Conservation (phyloP, 2,329 filamentous ascomycete species). For the Paraconiothyrium brasiliense region DNA sequence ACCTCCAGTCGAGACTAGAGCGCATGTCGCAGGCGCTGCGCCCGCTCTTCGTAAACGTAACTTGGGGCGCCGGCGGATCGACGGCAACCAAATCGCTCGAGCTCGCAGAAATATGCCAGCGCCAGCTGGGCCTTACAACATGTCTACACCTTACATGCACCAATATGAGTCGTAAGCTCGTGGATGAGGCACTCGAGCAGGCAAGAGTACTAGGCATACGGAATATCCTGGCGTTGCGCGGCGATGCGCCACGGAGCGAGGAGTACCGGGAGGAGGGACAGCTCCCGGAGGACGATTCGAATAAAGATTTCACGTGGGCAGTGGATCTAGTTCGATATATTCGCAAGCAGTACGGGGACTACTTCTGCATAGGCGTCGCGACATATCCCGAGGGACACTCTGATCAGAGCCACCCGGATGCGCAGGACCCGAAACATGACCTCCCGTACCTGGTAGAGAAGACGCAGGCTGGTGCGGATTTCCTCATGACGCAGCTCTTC, state of each 20-base stretch:
- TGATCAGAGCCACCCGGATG: slow-evolving; percentile 87
- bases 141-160: slow-evolving; percentile 97
- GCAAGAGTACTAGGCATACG: slow-evolving; percentile 90
- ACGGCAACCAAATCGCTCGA: slow-evolving; percentile 92
- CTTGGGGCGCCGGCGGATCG: slow-evolving; percentile 95
- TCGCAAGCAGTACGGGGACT: slow-evolving; percentile 82
- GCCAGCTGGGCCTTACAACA: slow-evolving; percentile 89
- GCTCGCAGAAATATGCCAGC: slow-evolving; percentile 92
- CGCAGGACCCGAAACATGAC: slow-evolving; percentile 72
- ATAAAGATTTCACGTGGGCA: slow-evolving; percentile 87
- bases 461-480: slow-evolving; percentile 89
- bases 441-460: slow-evolving; percentile 91
- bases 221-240: slow-evolving; percentile 91
- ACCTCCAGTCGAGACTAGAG: slow-evolving; percentile 89
- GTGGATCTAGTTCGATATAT: slow-evolving; percentile 92
- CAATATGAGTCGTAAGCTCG: slow-evolving; percentile 87
- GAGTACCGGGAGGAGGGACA: slow-evolving; percentile 79
- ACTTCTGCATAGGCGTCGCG: slow-evolving; percentile 95
- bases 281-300: slow-evolving; percentile 68
- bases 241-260: slow-evolving; percentile 87
- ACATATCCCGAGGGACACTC: slow-evolving; percentile 96
- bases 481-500: slow-evolving; percentile 98
- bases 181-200: slow-evolving; percentile 90
- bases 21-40: slow-evolving; percentile 93
- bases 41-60: slow-evolving; percentile 95